A percentile compares a stretch with the other conserved stretches of the same genome.
Evolutionary conservation across 495 filamentous ascomycete species (phyloP).

Genomic region (Penicillium bialowiezense): DNA sequence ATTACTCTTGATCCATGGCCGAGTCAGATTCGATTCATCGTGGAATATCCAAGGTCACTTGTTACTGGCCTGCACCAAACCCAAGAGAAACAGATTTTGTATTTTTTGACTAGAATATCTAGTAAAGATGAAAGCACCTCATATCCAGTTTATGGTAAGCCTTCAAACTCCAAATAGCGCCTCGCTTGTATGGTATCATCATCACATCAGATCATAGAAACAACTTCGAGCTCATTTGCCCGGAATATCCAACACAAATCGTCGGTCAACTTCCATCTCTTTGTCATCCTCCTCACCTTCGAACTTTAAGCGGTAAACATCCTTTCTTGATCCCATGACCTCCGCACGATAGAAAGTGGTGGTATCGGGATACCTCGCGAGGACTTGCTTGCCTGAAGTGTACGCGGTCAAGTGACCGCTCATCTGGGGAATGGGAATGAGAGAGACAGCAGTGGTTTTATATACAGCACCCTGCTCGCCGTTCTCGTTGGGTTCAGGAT

Average conservation of each 20-base stretch:
- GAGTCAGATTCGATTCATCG: no score
- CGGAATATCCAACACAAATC: conserved; percentile 77
- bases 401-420: conserved; percentile 62
- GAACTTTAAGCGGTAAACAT: conserved; percentile 67
- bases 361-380: conserved; percentile 85
- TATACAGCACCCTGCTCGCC: conserved; percentile 70
- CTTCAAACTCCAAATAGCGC: conserved; percentile 27
- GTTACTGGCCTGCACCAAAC: neutral
- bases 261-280: conserved; percentile 74
- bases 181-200: conserved; percentile 31
- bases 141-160: conserved; percentile 4
- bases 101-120: conserved; percentile 2
- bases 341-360: conserved; percentile 98
- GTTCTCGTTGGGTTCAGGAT: conserved; percentile 83
- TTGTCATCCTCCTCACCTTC: conserved; percentile 84
- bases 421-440: conserved; percentile 77
- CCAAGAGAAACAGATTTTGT: neutral
- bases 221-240: conserved; percentile 32
- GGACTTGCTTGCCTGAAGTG: conserved; percentile 72
- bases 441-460: conserved; percentile 70
- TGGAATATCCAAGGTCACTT: neutral
- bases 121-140: conserved; percentile 8
- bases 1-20: no score
- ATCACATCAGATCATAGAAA: conserved; percentile 25
- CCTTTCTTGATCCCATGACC: conserved; percentile 71